Evolutionary conservation across 345 rosid genomes (phyloP).

Genomic region (Durio zibethinus): DNA sequence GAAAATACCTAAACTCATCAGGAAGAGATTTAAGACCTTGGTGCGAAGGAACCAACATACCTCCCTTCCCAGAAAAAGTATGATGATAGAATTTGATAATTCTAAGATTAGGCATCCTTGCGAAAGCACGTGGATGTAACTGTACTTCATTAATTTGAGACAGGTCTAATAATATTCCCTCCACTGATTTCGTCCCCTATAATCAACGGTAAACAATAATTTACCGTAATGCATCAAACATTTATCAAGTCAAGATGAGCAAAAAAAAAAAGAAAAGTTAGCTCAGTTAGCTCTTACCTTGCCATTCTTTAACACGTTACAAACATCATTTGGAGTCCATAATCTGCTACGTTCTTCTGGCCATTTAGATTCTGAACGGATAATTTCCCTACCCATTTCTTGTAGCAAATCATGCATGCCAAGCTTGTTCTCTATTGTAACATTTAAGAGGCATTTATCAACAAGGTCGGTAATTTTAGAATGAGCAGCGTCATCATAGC

Average conservation of each 20-base stretch:
- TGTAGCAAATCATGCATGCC: conserved; percentile 44
- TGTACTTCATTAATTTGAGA: conserved; percentile 19
- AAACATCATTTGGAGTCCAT: conserved; percentile 3
- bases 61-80: neutral
- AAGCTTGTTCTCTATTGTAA: conserved; percentile 12
- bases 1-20: conserved; percentile 25
- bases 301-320: conserved; percentile 19
- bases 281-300: conserved; percentile 3
- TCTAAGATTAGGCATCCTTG: conserved; percentile 31
- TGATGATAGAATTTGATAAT: conserved; percentile 32
- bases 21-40: conserved; percentile 30
- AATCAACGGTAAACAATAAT: neutral
- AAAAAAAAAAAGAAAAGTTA: neutral
- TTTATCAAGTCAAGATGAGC: no score
- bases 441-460: conserved; percentile 35
- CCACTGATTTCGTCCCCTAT: conserved; percentile 24
- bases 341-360: conserved; percentile 27
- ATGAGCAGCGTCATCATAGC: neutral
- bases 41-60: neutral
- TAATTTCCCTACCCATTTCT: conserved; percentile 36
- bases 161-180: conserved; percentile 30
- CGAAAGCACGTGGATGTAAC: conserved; percentile 21
- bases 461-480: neutral
- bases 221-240: no score
- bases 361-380: conserved; percentile 14